phyloP scores from a whole-genome alignment of 1,284 basidiomycete genomes.

The Ceratobasidium sp. region DNA sequence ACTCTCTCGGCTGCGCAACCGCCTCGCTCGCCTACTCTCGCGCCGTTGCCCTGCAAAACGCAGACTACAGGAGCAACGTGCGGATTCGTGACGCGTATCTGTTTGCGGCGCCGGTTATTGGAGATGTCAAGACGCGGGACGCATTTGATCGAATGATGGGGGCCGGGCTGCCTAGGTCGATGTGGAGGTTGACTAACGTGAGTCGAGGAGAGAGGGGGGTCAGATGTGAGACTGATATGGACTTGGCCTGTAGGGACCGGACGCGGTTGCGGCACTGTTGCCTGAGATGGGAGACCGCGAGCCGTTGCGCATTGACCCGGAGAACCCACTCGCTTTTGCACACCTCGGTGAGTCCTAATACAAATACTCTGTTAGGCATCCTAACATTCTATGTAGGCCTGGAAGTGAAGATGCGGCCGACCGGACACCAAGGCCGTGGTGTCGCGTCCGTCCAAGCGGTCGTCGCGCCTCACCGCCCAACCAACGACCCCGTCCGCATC shows the following conservation, averaged over 20 bases:
- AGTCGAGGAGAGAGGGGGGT: conserved; percentile 9
- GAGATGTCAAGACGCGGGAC: conserved; percentile 32
- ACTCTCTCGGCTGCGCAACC: conserved; percentile 52
- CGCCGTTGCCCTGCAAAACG: conserved; percentile 47
- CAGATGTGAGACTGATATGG: neutral
- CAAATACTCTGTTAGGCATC: neutral
- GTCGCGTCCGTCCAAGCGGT: conserved; percentile 11
- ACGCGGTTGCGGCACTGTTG: conserved; percentile 49
- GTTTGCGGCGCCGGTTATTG: conserved; percentile 50
- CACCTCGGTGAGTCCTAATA: conserved; percentile 39
- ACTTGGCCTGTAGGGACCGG: conserved; percentile 44
- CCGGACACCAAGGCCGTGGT: conserved; percentile 10
- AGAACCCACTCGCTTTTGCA: conserved; percentile 42
- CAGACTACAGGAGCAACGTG: conserved; percentile 48
- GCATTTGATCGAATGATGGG: conserved; percentile 47
- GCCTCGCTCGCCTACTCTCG: conserved; percentile 51
- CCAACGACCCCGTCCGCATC: conserved; percentile 11
- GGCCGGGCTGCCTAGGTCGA: conserved; percentile 48
- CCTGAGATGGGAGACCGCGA: conserved; percentile 50
- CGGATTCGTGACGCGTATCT: conserved; percentile 52
- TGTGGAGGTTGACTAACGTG: conserved; percentile 52
- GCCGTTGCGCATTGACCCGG: conserved; percentile 10
- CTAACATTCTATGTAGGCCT: neutral
- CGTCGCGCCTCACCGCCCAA: conserved; percentile 33
- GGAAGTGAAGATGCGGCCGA: conserved; percentile 27